A percentile compares a stretch with the other conserved stretches of the same genome.
Conservation (phyloP, 768 basidiomycete genomes). For the Roridomyces roridus region DNA sequence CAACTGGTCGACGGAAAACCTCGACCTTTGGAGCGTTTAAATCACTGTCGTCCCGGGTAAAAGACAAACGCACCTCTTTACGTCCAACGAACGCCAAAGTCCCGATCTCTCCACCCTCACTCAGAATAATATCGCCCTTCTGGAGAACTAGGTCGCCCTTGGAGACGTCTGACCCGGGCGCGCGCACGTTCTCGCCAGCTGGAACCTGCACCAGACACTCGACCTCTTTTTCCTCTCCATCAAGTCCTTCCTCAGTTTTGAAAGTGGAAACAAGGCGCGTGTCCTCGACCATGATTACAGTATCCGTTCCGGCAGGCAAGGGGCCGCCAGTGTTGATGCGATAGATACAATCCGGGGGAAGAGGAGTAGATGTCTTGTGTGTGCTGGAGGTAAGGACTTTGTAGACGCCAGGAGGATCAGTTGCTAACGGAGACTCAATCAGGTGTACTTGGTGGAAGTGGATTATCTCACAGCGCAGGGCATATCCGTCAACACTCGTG, state of each 20-base stretch:
- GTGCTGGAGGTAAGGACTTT: conserved; percentile 66
- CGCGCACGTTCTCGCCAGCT: conserved; percentile 73
- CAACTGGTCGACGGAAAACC: conserved; percentile 73
- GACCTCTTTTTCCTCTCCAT: conserved; percentile 75
- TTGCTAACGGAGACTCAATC: conserved; percentile 46
- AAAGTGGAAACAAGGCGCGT: conserved; percentile 71
- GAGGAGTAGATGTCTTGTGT: conserved; percentile 50
- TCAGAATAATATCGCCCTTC: conserved; percentile 63
- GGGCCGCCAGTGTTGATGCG: conserved; percentile 90
- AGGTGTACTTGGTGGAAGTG: neutral
- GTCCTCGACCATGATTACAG: conserved; percentile 94
- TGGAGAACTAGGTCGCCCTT: conserved; percentile 71
- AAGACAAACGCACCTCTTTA: conserved; percentile 55
- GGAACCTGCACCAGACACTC: conserved; percentile 68
- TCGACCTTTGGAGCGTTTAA: conserved; percentile 54
- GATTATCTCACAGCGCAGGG: conserved; percentile 64
- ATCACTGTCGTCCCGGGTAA: neutral
- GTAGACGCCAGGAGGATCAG: conserved; percentile 69
- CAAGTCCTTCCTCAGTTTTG: conserved; percentile 41
- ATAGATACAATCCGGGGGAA: conserved; percentile 62
- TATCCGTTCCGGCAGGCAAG: conserved; percentile 74
- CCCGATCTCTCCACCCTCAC: conserved; percentile 83
- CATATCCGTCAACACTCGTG: conserved; percentile 92
- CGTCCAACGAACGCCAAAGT: conserved; percentile 81
- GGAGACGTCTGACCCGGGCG: conserved; percentile 75